Evolutionary conservation across 164 flowering plant genomes (phyloP), one percentile per base, ranked within the genome.

Genomic region (Aristolochia fimbriata): DNA sequence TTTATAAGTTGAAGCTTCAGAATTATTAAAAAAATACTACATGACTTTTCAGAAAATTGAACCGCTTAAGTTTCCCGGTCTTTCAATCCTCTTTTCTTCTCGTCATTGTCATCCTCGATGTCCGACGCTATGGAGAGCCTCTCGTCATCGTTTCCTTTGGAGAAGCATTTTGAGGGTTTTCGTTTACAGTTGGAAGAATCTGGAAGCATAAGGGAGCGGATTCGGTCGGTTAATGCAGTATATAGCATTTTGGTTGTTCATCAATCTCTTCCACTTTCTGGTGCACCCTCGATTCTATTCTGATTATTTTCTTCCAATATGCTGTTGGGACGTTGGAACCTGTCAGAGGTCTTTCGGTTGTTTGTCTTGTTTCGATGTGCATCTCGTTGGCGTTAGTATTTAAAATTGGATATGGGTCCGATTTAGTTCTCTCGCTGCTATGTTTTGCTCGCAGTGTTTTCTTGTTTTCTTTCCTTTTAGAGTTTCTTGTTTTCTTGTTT

Each of bases 221-320:
- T 90, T 57, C 81, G 86, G 16, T 66, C 79, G 1, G 84, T 90
- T 86, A 55, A 82, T 93, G 76, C 81, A 93, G 19, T 80, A 92
- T 31, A 3, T 5, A 67, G 70, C 51, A 72, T 93, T 13, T 88
- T 93, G 52, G 87, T 83, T 14, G 83, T 93, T 52, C 96, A 93
- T 67, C 92, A 90, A 63, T 81, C 95, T 66, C 86, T 86, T 24
- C 87, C 94, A 0, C 45, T 80, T 57, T 73, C 94, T 19, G 98
- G 98, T 90, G 75, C 25, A 23, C 55, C 25, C 25, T 37, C 37
- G 4, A 14, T 27, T 27, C 30, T 27, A 50, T 12, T 1, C 48
- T 33, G 12, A 23, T 22, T 57, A n/a, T n/a, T 57, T 60, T 27
- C 59, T n/a, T 46, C 5, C 43, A 7, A 10, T 10, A 37, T 37